Conservation (phyloP, 1,139 yeast genomes). For the Saccharomycopsis crataegensis region DNA sequence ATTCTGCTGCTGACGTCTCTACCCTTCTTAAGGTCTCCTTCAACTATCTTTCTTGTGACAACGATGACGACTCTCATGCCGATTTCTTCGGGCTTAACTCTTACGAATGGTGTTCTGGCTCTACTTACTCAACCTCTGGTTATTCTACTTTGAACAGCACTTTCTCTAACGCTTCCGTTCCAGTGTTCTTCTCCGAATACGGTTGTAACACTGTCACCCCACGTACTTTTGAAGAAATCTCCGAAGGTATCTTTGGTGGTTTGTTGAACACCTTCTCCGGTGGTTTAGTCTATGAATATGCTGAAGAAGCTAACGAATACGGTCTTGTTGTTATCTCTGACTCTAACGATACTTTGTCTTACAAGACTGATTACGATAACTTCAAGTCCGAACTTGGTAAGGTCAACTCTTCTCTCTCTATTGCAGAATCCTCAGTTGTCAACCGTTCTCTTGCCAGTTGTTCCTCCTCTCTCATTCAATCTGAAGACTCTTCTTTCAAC, state of each 20-base stretch:
- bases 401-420: slow-evolving; percentile 34
- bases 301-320: slow-evolving; percentile 60
- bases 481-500: slow-evolving; percentile 45
- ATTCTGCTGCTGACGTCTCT: slow-evolving; percentile 83
- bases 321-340: slow-evolving; percentile 54
- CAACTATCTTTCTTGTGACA: slow-evolving; percentile 72
- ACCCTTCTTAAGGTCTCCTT: slow-evolving; percentile 68
- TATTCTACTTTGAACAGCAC: slow-evolving; percentile 54
- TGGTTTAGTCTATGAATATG: slow-evolving; percentile 71
- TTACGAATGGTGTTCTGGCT: slow-evolving; percentile 87
- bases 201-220: slow-evolving; percentile 62
- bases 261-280: slow-evolving; percentile 58
- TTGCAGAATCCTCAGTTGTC: slow-evolving; percentile 27
- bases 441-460: slow-evolving; percentile 34
- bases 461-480: slow-evolving; percentile 35
- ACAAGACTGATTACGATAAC: slow-evolving; percentile 49
- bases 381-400: slow-evolving; percentile 42
- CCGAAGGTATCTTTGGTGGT: slow-evolving; percentile 48
- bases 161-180: slow-evolving; percentile 60
- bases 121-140: slow-evolving; percentile 62
- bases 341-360: slow-evolving; percentile 29
- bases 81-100: slow-evolving; percentile 91
- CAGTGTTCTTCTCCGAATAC: slow-evolving; percentile 81
- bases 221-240: slow-evolving; percentile 65
- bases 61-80: slow-evolving; percentile 53